These are phyloP conservation scores for Ustulina deusta DNA, from an alignment of 2,329 filamentous ascomycete species.

Conservation along the genomic window DNA sequence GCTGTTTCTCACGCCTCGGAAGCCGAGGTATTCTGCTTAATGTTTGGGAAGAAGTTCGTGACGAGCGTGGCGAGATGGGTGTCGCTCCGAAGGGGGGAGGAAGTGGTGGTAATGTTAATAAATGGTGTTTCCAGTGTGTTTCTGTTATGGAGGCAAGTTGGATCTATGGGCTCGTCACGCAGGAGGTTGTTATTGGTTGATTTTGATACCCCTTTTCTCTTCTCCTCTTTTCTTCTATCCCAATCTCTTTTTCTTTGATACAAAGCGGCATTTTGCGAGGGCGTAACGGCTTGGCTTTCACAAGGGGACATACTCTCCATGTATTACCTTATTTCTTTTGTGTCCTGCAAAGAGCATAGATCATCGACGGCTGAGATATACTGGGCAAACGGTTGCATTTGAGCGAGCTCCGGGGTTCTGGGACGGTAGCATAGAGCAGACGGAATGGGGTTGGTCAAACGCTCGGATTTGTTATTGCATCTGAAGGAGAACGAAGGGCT, in stretches of 20 bases:
- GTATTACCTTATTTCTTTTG: conserved; percentile 23
- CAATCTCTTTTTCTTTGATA: conserved; percentile 11
- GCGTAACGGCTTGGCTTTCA: conserved; percentile 19
- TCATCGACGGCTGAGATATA: conserved; percentile 17
- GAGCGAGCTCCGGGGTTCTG: conserved; percentile 30
- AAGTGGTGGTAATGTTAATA: conserved; percentile 66
- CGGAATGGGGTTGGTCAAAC: conserved; percentile 9
- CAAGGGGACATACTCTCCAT: conserved; percentile 1
- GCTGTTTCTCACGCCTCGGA: conserved; percentile 85
- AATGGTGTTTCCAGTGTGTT: conserved; percentile 73
- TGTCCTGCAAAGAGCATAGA: conserved; percentile 24
- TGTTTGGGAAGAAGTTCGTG: conserved; percentile 83
- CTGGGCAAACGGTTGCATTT: conserved; percentile 34
- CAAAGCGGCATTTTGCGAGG: conserved; percentile 21
- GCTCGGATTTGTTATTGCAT: conserved; percentile 12
- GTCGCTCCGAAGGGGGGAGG: conserved; percentile 64
- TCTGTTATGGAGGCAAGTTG: conserved; percentile 65
- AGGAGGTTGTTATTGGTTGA: conserved; percentile 62
- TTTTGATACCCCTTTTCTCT: conserved; percentile 39
- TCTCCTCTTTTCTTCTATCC: conserved; percentile 25
- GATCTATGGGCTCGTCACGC: conserved; percentile 68
- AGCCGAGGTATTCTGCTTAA: conserved; percentile 88
- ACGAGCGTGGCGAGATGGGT: conserved; percentile 68
- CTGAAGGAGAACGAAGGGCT: neutral
- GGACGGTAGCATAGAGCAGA: conserved; percentile 29